phyloP scores from a whole-genome alignment of 2,329 filamentous ascomycete species.

The Alternaria sp. region DNA sequence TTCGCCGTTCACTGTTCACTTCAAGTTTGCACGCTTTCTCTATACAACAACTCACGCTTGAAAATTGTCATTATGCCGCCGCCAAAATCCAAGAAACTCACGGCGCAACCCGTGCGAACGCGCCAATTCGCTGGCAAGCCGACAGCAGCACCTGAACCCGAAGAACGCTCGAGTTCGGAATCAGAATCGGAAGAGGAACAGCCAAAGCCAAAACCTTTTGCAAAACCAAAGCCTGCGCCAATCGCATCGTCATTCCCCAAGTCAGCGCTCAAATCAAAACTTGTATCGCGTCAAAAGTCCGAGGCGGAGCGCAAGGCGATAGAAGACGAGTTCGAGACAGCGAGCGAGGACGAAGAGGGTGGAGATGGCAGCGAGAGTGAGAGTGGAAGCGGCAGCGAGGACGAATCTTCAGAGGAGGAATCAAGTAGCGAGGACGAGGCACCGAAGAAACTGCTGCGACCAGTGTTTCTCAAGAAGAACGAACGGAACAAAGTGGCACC shows the following conservation, averaged over 20 bases:
- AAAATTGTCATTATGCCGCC: conserved; percentile 61
- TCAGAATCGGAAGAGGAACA: conserved; percentile 61
- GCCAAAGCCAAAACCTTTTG: conserved; percentile 55
- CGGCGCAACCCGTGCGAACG: conserved; percentile 81
- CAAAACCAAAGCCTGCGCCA: conserved; percentile 51
- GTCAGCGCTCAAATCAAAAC: conserved; percentile 54
- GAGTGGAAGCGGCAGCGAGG: conserved; percentile 35
- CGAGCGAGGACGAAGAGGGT: conserved; percentile 52
- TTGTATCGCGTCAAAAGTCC: conserved; percentile 51
- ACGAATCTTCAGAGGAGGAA: conserved; percentile 58
- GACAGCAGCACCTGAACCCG: conserved; percentile 53
- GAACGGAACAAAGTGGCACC: conserved; percentile 59
- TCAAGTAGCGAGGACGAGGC: conserved; percentile 67
- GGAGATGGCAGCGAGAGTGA: conserved; percentile 31
- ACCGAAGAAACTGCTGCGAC: conserved; percentile 66
- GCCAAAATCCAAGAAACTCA: conserved; percentile 75
- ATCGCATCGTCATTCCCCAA: conserved; percentile 59
- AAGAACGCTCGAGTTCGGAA: conserved; percentile 52
- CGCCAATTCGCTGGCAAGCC: conserved; percentile 89
- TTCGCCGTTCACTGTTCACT: conserved; percentile 5
- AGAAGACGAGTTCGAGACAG: conserved; percentile 68
- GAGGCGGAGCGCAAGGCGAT: conserved; percentile 47
- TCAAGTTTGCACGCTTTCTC: conserved; percentile 1
- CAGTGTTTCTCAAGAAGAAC: conserved; percentile 72
- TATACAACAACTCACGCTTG: conserved; percentile 1